Evolutionary conservation across 768 basidiomycete genomes (phyloP).

Genomic region (Leucocoprinus birnbaumii): DNA sequence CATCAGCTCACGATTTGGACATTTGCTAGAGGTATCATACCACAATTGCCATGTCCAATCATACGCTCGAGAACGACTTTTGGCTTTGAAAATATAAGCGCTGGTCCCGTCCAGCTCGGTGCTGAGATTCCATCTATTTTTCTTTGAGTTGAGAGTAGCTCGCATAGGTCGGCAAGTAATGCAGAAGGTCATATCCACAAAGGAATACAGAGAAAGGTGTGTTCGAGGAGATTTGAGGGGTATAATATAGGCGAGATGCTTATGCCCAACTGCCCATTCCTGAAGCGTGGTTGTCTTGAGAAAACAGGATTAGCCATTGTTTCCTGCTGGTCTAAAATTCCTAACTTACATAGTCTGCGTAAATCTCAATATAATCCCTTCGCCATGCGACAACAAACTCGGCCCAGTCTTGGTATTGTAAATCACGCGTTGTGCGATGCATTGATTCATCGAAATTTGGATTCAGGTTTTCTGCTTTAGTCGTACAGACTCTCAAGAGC

Average conservation of each 20-base stretch:
- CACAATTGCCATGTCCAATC: slow-evolving; percentile 94
- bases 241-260: slow-evolving; percentile 76
- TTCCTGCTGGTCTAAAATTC: background rate
- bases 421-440: slow-evolving; percentile 59
- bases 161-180: slow-evolving; percentile 61
- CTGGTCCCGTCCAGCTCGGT: slow-evolving; percentile 58
- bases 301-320: background rate
- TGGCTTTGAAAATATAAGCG: slow-evolving; percentile 83
- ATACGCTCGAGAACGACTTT: slow-evolving; percentile 70
- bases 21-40: slow-evolving; percentile 30
- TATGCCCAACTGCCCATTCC: slow-evolving; percentile 63
- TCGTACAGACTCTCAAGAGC: slow-evolving; percentile 76
- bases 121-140: slow-evolving; percentile 25
- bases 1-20: background rate
- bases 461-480: slow-evolving; percentile 47
- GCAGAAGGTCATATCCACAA: slow-evolving; percentile 82
- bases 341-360: slow-evolving; percentile 72
- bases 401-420: slow-evolving; percentile 65
- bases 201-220: slow-evolving; percentile 81
- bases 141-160: slow-evolving; percentile 34
- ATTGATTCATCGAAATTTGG: slow-evolving; percentile 61
- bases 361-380: slow-evolving; percentile 74
- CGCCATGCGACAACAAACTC: slow-evolving; percentile 91
- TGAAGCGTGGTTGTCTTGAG: slow-evolving; percentile 24
- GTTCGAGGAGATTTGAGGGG: slow-evolving; percentile 65